Base-by-base conservation (phyloP, 2,329 filamentous ascomycete species). In the Penicillium sp. region DNA sequence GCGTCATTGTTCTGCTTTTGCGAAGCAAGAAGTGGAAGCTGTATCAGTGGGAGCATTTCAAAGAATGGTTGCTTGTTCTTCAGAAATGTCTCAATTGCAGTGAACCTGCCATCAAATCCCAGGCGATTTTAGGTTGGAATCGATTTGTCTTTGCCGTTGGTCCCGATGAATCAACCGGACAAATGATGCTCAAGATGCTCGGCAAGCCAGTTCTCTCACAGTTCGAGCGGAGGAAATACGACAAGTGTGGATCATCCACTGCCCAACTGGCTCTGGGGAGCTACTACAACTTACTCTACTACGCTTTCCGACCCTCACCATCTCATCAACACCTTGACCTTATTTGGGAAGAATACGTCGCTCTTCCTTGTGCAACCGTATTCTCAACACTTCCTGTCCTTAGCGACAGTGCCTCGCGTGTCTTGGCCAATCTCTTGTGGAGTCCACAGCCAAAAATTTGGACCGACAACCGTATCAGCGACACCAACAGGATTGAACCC, bases 101-200 rank as follows among this genome's bases (percentile, higher is more conserved):
- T 36, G 87, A 95, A 48, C 69, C 76, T 3, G 69, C 76, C 30
- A 85, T 83, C 30, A 87, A 84, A 54, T 73, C 80, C 10, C 83
- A 94, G 56, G 87, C 90, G 15, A 88, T 91, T 56, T 71, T 83
- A 40, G 89, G 89, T 1, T 96, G 91, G 87, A 87, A 86, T 53
- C 83, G 86, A 37, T 80, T 96, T 30, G 78, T 93, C 14, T 94
- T 84, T 59, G 78, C 83, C 5, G 75, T 87, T 11, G 77, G 83
- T 38, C 76, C 83, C 0, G 81, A 84, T 49, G 75, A 80, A 14
- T 68, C 72, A 2, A 80, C 77, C 0, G 63, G 71, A 4, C 68
- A 69, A 4, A 73, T 73, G 1, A 73, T 86, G 54, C 69, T 78
- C 18, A 80, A 77, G 32, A 78, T 84, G 54, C 71, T 94, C 2